These are phyloP conservation scores for Xylariaceae sp. DNA, from an alignment of 2,329 filamentous ascomycete genomes.

Conservation along the genomic window DNA sequence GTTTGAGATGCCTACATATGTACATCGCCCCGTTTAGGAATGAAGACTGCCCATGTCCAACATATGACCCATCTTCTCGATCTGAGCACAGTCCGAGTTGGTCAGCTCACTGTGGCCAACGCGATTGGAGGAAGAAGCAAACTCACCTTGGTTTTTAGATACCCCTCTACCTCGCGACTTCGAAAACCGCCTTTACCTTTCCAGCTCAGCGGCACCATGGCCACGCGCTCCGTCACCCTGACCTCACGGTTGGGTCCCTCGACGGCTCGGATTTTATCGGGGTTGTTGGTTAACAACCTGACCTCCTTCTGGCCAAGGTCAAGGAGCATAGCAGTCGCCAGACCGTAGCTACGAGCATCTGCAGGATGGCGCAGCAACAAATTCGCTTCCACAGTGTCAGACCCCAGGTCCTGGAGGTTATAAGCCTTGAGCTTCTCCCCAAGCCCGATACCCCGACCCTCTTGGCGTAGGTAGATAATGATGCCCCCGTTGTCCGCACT, in stretches of 20 bases:
- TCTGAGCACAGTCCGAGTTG: slow-evolving; percentile 54
- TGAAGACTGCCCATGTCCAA: slow-evolving; percentile 57
- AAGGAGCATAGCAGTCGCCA: slow-evolving; percentile 93
- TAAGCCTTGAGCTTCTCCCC: slow-evolving; percentile 98
- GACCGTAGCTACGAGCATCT: slow-evolving; percentile 90
- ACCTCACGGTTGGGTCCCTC: slow-evolving; percentile 91
- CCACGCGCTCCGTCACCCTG: slow-evolving; percentile 84
- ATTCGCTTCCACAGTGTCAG: slow-evolving; percentile 98
- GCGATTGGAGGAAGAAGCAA: neutral
- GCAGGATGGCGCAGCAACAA: slow-evolving; percentile 88
- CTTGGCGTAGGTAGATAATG: slow-evolving; percentile 94
- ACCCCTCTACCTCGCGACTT: slow-evolving; percentile 89
- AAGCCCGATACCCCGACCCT: slow-evolving; percentile 92
- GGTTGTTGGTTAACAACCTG: slow-evolving; percentile 91
- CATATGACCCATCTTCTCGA: slow-evolving; percentile 89
- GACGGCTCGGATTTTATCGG: slow-evolving; percentile 92
- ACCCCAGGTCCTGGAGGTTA: slow-evolving; percentile 93
- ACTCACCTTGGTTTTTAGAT: slow-evolving; percentile 90
- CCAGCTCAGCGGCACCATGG: slow-evolving; percentile 96
- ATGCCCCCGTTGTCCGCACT: slow-evolving; percentile 73
- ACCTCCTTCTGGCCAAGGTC: slow-evolving; percentile 84
- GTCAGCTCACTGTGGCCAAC: slow-evolving; percentile 10
- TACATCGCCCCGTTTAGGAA: slow-evolving; percentile 12
- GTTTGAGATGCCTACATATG: slow-evolving; percentile 6
- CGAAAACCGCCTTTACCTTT: slow-evolving; percentile 82